Base-by-base conservation (phyloP, 2,329 filamentous ascomycete genomes). In the Fusarium sp. region DNA sequence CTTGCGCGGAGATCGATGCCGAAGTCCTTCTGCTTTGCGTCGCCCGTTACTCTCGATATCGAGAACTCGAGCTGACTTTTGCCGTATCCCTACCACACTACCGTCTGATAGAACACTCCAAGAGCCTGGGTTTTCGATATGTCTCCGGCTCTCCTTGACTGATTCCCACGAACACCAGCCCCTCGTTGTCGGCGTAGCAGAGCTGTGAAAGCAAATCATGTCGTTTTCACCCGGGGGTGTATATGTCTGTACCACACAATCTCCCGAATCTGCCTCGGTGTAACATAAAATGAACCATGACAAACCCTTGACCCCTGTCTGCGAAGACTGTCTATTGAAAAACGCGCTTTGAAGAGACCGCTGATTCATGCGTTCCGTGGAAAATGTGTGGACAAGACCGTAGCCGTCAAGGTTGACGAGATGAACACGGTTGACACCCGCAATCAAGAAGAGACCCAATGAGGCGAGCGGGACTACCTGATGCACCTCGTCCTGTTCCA, bases 171-270 rank as follows among this genome's bases (percentile, higher is more conserved):
- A 79, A 70, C 86, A 89, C 69, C 85, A 88, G 7, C 83, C 84
- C 38, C 84, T 84, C 17, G 80, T 83, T 1, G 82, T 81, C 2
- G 83, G 81, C 0, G 81, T 82, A 3, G 76, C 69, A 52, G 73
- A 68, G 52, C 67, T 87, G 84, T 52, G 86, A 61, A 92, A 87
- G 78, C 88, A 91, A 12, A 94, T 89, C 61, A 84, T 86, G 76
- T 86, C 88, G 38, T 82, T 86, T 12, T 89, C 88, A 33, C 86
- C 83, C 11, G 86, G 82, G 0, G 90, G 87, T 1, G 86, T 83
- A 76, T 91, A 93, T 0, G 88, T 92, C 63, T 93, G 90, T 71
- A 94, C 84, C 22, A 94, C 85, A 66, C 92, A 90, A 58, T 92
- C 88, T 12, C 89, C 87, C 0, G 88, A 89, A 22, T 90, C 88